Base-by-base conservation (phyloP, 1,284 basidiomycete genomes). In the Trichosporon coremiiforme region DNA sequence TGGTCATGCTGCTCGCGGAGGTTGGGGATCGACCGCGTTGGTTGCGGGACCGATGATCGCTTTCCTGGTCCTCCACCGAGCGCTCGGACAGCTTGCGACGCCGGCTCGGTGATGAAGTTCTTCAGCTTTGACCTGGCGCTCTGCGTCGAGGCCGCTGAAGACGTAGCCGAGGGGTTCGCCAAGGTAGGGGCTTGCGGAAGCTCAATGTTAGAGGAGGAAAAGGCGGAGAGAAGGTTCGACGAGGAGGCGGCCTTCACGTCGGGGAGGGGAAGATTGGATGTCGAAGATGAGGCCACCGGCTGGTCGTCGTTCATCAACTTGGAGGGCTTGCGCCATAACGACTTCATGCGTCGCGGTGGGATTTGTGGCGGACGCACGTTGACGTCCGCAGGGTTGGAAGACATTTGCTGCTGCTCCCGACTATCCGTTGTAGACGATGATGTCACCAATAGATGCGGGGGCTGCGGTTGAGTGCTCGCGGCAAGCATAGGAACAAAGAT, bases 401-500 rank as follows among this genome's bases (percentile, higher is more conserved):
- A 60, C 55, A 60, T 60, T 31, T 31, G 55, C 29, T 60, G 55
- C 55, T 60, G 25, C 25, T 25, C 55, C 55, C 55, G 55, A 20
- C 55, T 60, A 60, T 60, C 55, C 12, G 55, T 31, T 13, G 55
- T 31, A 17, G 55, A 15, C 55, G 55, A 60, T 13, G 55, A 29
- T 6, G 55, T 60, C 55, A 60, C 55, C 31, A 60, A 22, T 31
- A 60, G 55, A 60, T 60, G 55, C 55, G 55, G 55, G 55, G 55
- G 55, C 55, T 60, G 55, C 31, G 55, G 55, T 60, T 60, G 55
- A 9, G 55, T 60, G 55, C 55, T 60, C 55, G 55, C 55, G 31
- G 55, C 55, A 33, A 60, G 55, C 55, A 60, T 60, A 12, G 31
- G 55, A 33, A 13, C 8, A 17, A 33, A 17, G 25, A 7, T 5